Percentiles rank a stretch among this genome's conserved stretches.
Conservation (phyloP, 352 stramenopile species). For the Phytophthora ramorum region DNA sequence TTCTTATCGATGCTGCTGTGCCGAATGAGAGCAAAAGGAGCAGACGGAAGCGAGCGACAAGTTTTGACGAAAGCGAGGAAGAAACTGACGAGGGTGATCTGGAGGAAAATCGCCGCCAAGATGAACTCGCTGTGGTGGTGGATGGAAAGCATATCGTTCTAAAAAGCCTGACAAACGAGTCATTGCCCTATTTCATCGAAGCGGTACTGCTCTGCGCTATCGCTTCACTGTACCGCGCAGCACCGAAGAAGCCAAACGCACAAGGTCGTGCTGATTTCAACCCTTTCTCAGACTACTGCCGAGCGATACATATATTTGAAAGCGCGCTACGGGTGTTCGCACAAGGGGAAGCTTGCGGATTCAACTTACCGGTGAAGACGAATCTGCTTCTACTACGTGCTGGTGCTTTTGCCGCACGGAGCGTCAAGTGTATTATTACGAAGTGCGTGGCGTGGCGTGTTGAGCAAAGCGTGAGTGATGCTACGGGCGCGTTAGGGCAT, state of each 20-base stretch:
- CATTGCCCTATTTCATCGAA: constrained; percentile 69
- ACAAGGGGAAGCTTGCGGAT: constrained; percentile 54
- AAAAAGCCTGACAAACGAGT: constrained; percentile 70
- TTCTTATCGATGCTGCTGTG: constrained; percentile 43
- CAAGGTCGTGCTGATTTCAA: constrained; percentile 21
- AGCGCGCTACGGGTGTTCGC: constrained; percentile 58
- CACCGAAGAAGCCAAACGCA: constrained; percentile 31
- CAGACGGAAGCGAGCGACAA: constrained; percentile 14
- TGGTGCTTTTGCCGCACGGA: constrained; percentile 47
- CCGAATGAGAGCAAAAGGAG: constrained; percentile 8
- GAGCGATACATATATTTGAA: constrained; percentile 45
- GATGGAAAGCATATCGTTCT: constrained; percentile 70
- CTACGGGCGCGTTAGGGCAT: constrained; percentile 46
- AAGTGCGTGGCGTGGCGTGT: constrained; percentile 59
- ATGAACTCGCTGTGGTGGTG: constrained; percentile 36
- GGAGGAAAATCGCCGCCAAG: constrained; percentile 34
- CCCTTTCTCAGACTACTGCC: constrained; percentile 55
- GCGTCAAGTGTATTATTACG: constrained; percentile 38
- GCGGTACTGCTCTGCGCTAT: constrained; percentile 57
- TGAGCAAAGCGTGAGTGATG: constrained; percentile 41
- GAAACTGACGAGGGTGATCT: constrained; percentile 40
- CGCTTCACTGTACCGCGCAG: constrained; percentile 51
- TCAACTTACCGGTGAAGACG: constrained; percentile 61
- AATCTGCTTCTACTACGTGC: constrained; percentile 55
- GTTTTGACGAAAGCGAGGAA: constrained; percentile 22